These are phyloP conservation scores for Gnaphalium uliginosum DNA, from an alignment of 129 eudicot species.

Conservation along the genomic window DNA sequence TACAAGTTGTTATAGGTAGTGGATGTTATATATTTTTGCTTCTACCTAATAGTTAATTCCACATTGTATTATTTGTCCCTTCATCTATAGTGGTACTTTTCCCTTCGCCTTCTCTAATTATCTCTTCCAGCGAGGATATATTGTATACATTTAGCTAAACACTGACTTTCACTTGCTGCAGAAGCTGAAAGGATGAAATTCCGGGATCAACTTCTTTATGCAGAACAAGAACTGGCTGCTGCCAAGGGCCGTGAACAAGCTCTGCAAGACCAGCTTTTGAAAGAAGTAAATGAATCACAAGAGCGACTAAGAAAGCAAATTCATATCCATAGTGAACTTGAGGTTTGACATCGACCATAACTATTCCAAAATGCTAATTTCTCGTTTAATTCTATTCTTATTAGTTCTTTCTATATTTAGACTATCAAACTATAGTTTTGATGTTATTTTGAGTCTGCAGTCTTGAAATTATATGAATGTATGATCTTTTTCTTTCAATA, in stretches of 20 bases:
- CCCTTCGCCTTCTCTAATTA: conserved; percentile 6
- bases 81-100: conserved; percentile 3
- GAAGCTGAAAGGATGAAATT: conserved; percentile 79
- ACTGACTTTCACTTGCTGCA: conserved; percentile 37
- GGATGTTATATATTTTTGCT: conserved; percentile 5
- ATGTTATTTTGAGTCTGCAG: conserved; percentile 4
- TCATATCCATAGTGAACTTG: conserved; percentile 62
- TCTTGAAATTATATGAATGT: not conserved
- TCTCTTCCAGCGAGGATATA: conserved; percentile 19
- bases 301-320: conserved; percentile 74
- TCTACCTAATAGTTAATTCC: conserved; percentile 3
- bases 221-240: conserved; percentile 97
- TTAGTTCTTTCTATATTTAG: not conserved
- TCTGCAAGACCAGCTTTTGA: conserved; percentile 79
- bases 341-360: conserved; percentile 46
- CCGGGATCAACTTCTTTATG: conserved; percentile 60
- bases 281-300: conserved; percentile 76
- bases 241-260: conserved; percentile 83
- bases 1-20: conserved; percentile 1
- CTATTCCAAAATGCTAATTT: conserved; percentile 3
- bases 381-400: not conserved
- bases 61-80: not conserved
- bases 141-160: conserved; percentile 19
- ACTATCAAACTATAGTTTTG: not conserved
- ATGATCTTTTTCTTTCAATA: not conserved